Evolutionary conservation across 2,329 filamentous ascomycete species (phyloP), one percentile per base, ranked within the genome.

Genomic region (Mycosphaerella sp.): DNA sequence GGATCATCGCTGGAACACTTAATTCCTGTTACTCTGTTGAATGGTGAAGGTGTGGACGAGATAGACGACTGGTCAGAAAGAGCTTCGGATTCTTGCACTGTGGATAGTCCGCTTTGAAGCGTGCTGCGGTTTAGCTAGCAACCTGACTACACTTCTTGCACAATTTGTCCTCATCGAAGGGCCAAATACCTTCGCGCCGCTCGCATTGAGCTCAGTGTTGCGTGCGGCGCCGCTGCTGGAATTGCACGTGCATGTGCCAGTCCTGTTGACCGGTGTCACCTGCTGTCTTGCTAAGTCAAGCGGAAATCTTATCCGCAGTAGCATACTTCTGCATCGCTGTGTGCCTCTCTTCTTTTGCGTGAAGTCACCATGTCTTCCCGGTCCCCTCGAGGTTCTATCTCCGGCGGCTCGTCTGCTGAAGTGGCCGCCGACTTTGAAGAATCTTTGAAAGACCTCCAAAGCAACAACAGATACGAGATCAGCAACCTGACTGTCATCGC

Each of bases 401-500:
- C 66, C n/a, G 62, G 77, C 77, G 62, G 69, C 39, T 48, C 76
- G 54, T 84, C 87, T 60, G 89, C 88, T 70, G 90, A 95, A 74
- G 89, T 98, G 65, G 91, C 91, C 59, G 87, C 92, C 73, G 93
- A 97, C 75, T 98, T 95, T 76, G 88, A 87, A 70, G 87, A 89
- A 68, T 93, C 91, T 51, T 78, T 98, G 69, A 88, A 95, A 74
- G 92, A 96, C 72, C 79, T 98, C 67, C 88, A 87, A 62, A 81
- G 85, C 69, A 96, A 96, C 75, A 89, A 89, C 74, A 86, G 90
- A 68, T 89, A 89, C 73, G 92, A 97, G 74, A 98, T 98, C 72
- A 92, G 87, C 78, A 97, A 95, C 74, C 75, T 98, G 74, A 98
- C 93, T 59, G 84, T 95, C 71, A 97, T 98, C 73, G 93, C 93